Conservation (phyloP, 2,329 filamentous ascomycete genomes). For the Fusarium succisae region DNA sequence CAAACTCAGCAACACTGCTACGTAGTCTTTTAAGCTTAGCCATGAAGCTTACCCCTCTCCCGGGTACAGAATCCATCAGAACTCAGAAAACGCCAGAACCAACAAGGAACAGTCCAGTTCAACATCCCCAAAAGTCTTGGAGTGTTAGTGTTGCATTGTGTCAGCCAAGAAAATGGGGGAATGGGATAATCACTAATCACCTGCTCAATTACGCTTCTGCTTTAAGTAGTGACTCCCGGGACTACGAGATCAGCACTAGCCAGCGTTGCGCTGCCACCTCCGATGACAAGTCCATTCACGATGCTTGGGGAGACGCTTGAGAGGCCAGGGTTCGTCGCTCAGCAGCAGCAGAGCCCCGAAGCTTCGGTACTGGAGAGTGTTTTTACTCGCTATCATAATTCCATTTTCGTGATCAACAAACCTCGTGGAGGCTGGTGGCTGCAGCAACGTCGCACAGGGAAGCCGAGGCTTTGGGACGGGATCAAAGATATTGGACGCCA, state of each 20-base stretch:
- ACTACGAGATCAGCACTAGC: constrained; percentile 19
- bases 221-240: constrained; percentile 29
- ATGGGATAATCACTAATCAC: not conserved
- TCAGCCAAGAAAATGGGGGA: constrained; percentile 6
- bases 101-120: not conserved
- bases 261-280: not conserved
- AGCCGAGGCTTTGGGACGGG: not conserved
- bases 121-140: not conserved
- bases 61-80: not conserved
- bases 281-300: constrained; percentile 1
- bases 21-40: constrained; percentile 31
- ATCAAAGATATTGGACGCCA: not conserved
- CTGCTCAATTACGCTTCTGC: constrained; percentile 10
- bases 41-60: constrained; percentile 12
- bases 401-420: constrained; percentile 11
- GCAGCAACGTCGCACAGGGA: not conserved
- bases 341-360: not conserved
- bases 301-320: not conserved
- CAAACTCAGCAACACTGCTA: not conserved
- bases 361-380: not conserved
- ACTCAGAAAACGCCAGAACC: not conserved
- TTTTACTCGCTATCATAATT: not conserved
- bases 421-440: not conserved
- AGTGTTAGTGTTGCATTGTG: constrained; percentile 9
- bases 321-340: not conserved